These are phyloP conservation scores for Macroventuria anomochaeta DNA, from an alignment of 2,329 filamentous ascomycete genomes.

Conservation along the genomic window DNA sequence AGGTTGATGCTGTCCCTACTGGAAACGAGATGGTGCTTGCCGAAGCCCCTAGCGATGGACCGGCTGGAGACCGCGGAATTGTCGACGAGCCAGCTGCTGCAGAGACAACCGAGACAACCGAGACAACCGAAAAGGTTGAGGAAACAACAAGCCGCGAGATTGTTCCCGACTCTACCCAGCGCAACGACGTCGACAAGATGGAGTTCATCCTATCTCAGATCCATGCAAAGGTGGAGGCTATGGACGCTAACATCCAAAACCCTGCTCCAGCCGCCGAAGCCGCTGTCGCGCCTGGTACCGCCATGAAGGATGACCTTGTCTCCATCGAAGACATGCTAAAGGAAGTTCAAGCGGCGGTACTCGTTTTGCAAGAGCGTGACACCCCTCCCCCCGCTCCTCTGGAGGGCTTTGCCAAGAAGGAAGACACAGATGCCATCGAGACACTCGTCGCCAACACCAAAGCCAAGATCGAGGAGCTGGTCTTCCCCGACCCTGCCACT, in stretches of 20 bases:
- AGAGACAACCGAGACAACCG: not conserved
- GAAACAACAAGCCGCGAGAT: conserved; percentile 52
- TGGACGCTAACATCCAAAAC: conserved; percentile 63
- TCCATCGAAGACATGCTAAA: conserved; percentile 55
- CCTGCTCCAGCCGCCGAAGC: conserved; percentile 50
- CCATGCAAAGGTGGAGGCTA: conserved; percentile 80
- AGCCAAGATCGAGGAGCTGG: conserved; percentile 81
- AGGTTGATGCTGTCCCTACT: conserved; percentile 50
- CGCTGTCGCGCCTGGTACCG: conserved; percentile 47
- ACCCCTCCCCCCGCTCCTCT: conserved; percentile 25
- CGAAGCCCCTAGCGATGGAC: conserved; percentile 47
- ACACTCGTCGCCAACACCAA: conserved; percentile 90
- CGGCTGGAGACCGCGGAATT: conserved; percentile 43
- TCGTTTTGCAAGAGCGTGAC: conserved; percentile 40
- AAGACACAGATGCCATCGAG: conserved; percentile 90
- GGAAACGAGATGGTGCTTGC: conserved; percentile 60
- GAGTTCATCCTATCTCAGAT: conserved; percentile 84
- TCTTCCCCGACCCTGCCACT: conserved; percentile 69
- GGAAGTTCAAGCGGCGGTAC: conserved; percentile 66
- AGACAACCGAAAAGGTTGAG: conserved; percentile 7
- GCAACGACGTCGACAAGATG: conserved; percentile 82
- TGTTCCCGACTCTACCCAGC: conserved; percentile 61
- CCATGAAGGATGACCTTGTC: conserved; percentile 60
- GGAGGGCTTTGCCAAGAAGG: conserved; percentile 70
- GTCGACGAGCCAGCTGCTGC: conserved; percentile 56